Base-by-base conservation (phyloP, 1,139 yeast genomes). In the Nakaseomyces delphensis region DNA sequence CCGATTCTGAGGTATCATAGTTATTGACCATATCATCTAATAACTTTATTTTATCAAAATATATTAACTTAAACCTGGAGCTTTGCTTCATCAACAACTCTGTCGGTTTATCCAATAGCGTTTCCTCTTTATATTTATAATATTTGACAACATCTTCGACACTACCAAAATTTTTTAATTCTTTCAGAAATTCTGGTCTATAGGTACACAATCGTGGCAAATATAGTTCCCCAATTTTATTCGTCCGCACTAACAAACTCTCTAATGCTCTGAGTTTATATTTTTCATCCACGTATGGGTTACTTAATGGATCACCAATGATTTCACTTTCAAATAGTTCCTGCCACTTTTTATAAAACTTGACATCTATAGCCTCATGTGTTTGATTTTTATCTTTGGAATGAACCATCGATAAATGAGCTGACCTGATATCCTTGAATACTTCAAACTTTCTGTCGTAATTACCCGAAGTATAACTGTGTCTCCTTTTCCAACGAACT, bases 171-270 rank as follows among this genome's bases (percentile, higher is more conserved):
- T 27, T 33, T 11, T 20, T 33, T 13, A 33, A 21, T 21, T 33
- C 28, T 21, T 33, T 33, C 37, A 20, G 20, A 4, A 31, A 31
- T 14, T 33, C 37, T 5, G 27, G 11, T 8, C 10, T 8, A 13
- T 38, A 53, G 2, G 57, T 49, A 24, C 49, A 48, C 28, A 59
- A 39, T 24, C 59, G 45, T 25, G 64, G 63, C n/a, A 60, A 28
- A 42, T 57, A 59, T 33, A 60, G 57, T 43, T 60, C 64, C 20
- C 64, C 64, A 21, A 59, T 47, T 10, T 51, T 47, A 1, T 57
- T 54, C 1, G 58, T 53, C 38, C 61, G 50, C 2, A 57, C 59
- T 11, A 60, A 43, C 40, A 58, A 56, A 39, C 57, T 58, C 39
- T 60, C 64, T 27, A 52, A 51, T 23, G 50, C 43, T 39, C 64